Evolutionary conservation across 345 rosid genomes (phyloP).

Genomic region (Hypericum perforatum): DNA sequence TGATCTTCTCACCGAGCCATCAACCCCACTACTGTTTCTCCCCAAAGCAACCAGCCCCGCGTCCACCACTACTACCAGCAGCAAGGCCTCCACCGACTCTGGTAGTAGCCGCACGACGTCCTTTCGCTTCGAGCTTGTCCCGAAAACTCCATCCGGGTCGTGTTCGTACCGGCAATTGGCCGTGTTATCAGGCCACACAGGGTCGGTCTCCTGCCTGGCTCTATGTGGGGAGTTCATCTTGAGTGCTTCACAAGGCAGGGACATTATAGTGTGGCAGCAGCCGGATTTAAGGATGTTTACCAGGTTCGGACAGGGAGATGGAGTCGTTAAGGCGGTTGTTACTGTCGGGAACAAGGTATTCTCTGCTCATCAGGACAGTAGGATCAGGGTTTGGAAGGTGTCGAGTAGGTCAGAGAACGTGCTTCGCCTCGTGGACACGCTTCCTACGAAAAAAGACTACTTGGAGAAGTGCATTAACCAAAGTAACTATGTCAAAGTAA

Average conservation of each 20-base stretch:
- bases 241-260: conserved; percentile 89
- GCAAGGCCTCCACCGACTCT: conserved; percentile 25
- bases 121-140: conserved; percentile 25
- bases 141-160: conserved; percentile 24
- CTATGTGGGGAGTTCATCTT: conserved; percentile 82
- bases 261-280: conserved; percentile 96
- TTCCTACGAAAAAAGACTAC: conserved; percentile 23
- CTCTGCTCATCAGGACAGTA: conserved; percentile 26
- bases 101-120: conserved; percentile 32
- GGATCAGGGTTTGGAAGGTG: conserved; percentile 26
- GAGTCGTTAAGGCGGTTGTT: conserved; percentile 19
- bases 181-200: conserved; percentile 63
- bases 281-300: conserved; percentile 82
- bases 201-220: conserved; percentile 81
- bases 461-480: conserved; percentile 23
- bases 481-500: conserved; percentile 21
- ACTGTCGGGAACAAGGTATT: conserved; percentile 19
- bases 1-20: conserved; percentile 7
- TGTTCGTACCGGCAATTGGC: conserved; percentile 47
- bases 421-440: conserved; percentile 18
- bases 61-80: conserved; percentile 25
- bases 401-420: conserved; percentile 25
- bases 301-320: conserved; percentile 81
- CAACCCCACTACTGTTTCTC: conserved; percentile 48
- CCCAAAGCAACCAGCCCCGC: conserved; percentile 14